Evolutionary conservation across 805 yeast genomes (phyloP), one percentile per base, ranked within the genome.

Genomic region (Metschnikowia drakensbergensis): DNA sequence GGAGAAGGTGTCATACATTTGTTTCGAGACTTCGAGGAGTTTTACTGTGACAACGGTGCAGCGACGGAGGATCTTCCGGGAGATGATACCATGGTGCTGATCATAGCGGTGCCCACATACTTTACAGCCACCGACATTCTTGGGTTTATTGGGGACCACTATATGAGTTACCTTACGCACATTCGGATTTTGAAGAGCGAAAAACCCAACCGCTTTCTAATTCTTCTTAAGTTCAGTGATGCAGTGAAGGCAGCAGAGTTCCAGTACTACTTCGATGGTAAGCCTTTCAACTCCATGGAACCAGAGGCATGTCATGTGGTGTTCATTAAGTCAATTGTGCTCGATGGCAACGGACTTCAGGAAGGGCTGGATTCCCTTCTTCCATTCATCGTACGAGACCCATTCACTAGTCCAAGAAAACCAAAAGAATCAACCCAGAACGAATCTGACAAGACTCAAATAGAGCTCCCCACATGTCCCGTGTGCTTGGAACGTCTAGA

Each of bases 401-500:
- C 95, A 1, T 87, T 86, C 58, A 85, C 91, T 0, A 49, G 64
- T 3, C 26, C 58, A 3, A 37, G 49, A 6, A 35, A 29, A 3
- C 47, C 45, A 25, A 44, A 46, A 11, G 44, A 44, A 31, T 39
- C 48, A 13, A 30, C 37, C 6, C 36, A 27, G 10, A 37, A 13
- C 22, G 36, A 29, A 3, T 11, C 38, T 6, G 25, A 26, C 28
- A 8, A 34, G 9, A 38, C 38, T 9, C 59, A 69, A 4, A 66
- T 76, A 6, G 97, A 90, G 62, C 71, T 90, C 29, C 96, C 97
- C 0, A 86, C 94, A 0, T 90, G 97, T 60, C 97, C 97, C 0
- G 97, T 90, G 0, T 90, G 97, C 61, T 69, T 90, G 13, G 97
- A 90, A 58, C 72, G 95, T 51, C 83, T 90, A 84, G 97, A 90